These are phyloP conservation scores for Yamadazyma akitaensis DNA, from an alignment of 805 yeast genomes.

Conservation along the genomic window DNA sequence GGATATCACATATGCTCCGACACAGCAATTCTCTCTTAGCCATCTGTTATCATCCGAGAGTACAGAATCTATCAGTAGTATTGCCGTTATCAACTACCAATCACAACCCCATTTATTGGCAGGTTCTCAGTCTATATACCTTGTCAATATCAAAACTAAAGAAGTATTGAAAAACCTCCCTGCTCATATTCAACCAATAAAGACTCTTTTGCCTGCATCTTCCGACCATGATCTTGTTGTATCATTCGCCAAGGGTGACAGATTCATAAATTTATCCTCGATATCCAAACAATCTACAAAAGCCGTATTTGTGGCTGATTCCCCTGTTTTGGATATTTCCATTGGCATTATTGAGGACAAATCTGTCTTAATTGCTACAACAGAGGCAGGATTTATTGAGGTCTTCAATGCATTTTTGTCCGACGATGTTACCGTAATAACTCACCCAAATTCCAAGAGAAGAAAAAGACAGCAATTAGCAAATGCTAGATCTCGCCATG, in stretches of 20 bases:
- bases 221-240: conserved; percentile 46
- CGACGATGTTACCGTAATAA: conserved; percentile 20
- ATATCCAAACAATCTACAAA: conserved; percentile 42
- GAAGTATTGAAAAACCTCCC: conserved; percentile 55
- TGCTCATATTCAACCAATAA: conserved; percentile 72
- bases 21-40: conserved; percentile 41
- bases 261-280: conserved; percentile 74
- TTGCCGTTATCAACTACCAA: conserved; percentile 26
- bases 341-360: conserved; percentile 29
- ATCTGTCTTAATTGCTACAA: conserved; percentile 50
- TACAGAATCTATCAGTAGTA: conserved; percentile 30
- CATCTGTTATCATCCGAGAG: conserved; percentile 29
- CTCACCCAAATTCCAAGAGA: conserved; percentile 26
- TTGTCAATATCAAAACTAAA: conserved; percentile 42
- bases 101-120: conserved; percentile 47
- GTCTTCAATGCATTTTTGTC: conserved; percentile 58
- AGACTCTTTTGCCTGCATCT: conserved; percentile 40
- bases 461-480: conserved; percentile 42
- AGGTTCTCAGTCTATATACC: conserved; percentile 64
- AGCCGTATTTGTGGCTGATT: conserved; percentile 65
- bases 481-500: conserved; percentile 47
- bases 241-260: conserved; percentile 74
- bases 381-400: conserved; percentile 76
- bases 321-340: conserved; percentile 51
- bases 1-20: conserved; percentile 46